phyloP scores from a whole-genome alignment of 2,329 filamentous ascomycete species.

The Cladosporium austrohemisphaericum region DNA sequence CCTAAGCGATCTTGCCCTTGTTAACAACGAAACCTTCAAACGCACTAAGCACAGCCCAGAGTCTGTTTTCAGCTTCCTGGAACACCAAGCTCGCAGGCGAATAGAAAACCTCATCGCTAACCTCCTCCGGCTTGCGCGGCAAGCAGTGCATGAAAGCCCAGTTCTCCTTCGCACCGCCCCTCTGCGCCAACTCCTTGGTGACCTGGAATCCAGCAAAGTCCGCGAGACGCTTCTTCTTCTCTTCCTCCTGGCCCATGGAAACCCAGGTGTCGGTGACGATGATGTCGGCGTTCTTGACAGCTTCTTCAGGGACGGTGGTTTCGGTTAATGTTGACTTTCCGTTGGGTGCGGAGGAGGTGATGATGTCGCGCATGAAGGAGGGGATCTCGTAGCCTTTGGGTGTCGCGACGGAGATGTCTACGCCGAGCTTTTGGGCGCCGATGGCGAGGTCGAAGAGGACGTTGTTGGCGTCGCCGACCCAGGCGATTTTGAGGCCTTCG shows the following conservation, averaged over 20 bases:
- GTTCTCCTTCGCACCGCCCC: slow-evolving; percentile 76
- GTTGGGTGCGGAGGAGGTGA: slow-evolving; percentile 52
- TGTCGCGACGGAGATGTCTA: slow-evolving; percentile 82
- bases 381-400: slow-evolving; percentile 83
- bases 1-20: slow-evolving; percentile 65
- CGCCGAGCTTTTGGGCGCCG: slow-evolving; percentile 79
- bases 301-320: slow-evolving; percentile 78
- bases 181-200: slow-evolving; percentile 75
- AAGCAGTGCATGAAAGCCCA: slow-evolving; percentile 99
- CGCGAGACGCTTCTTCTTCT: slow-evolving; percentile 70
- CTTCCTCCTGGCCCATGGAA: slow-evolving; percentile 94
- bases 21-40: slow-evolving; percentile 92
- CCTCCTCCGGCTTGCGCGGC: slow-evolving; percentile 87
- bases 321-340: slow-evolving; percentile 53
- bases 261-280: slow-evolving; percentile 98
- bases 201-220: slow-evolving; percentile 91
- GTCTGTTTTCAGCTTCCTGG: slow-evolving; percentile 86
- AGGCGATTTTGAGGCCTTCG: slow-evolving; percentile 83
- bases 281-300: slow-evolving; percentile 77
- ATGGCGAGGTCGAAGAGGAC: slow-evolving; percentile 92
- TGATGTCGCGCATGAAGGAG: slow-evolving; percentile 66
- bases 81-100: slow-evolving; percentile 82
- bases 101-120: slow-evolving; percentile 93
- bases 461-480: slow-evolving; percentile 96
- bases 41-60: slow-evolving; percentile 82